Percentiles rank a stretch among this genome's conserved stretches.
Conservation (phyloP, 2,329 filamentous ascomycete species). For the Trichoderma simmonsii region DNA sequence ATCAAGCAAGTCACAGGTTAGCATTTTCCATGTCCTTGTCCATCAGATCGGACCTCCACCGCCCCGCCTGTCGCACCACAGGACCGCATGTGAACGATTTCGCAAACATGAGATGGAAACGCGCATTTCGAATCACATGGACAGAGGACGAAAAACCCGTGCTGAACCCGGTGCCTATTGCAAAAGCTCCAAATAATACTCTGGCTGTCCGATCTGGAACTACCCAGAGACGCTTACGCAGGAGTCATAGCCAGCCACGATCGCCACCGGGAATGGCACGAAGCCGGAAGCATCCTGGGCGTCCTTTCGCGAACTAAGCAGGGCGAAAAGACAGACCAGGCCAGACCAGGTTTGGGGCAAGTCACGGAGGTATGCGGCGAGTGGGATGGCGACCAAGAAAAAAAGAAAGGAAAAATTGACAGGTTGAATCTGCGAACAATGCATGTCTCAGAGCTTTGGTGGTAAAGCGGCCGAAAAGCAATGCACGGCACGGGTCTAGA, state of each 20-base stretch:
- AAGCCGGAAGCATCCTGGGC: not conserved
- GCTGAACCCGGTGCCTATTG: not conserved
- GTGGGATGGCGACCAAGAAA: not conserved
- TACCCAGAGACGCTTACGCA: not conserved
- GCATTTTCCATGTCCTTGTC: not conserved
- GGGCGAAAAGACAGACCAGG: not conserved
- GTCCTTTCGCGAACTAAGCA: not conserved
- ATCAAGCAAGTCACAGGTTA: not conserved
- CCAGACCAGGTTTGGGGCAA: not conserved
- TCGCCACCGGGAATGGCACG: slow-evolving; percentile 11
- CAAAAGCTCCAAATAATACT: not conserved
- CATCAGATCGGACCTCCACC: not conserved
- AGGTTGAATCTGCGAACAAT: slow-evolving; percentile 1
- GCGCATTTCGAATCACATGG: not conserved
- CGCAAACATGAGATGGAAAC: not conserved
- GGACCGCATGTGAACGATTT: not conserved
- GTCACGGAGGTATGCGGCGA: not conserved
- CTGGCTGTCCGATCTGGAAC: not conserved
- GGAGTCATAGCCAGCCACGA: not conserved
- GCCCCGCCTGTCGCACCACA: not conserved
- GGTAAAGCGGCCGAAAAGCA: not conserved
- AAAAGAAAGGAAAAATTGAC: not conserved
- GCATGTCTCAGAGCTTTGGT: slow-evolving; percentile 6
- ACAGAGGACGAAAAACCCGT: not conserved
- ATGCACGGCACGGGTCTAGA: not conserved